Evolutionary conservation across 306 rosid species (phyloP), one percentile per base, ranked within the genome.

Genomic region (Lagenaria siceraria): DNA sequence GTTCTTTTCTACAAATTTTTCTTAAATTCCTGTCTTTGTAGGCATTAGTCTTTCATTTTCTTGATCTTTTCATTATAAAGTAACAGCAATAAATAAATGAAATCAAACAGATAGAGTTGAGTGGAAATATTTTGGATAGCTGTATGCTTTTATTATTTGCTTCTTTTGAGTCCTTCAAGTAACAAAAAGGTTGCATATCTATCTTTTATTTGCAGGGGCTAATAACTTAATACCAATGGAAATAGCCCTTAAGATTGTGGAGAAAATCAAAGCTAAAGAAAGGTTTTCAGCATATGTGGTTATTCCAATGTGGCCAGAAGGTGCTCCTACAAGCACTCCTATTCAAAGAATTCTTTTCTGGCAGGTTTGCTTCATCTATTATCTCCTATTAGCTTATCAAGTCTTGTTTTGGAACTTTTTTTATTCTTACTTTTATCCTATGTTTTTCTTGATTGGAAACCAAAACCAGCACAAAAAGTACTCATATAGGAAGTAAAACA

Each of bases 281-380:
- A 86, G 98, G 75, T 93, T 93, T 70, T 64, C 83, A 21, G 93
- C 76, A 12, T 93, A 93, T 14, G 84, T 93, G 58, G 85, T 90
- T 19, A 83, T 93, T 78, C 98, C 97, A 21, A 93, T 93, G 98
- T 93, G 96, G 93, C 98, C 98, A 33, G 97, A 93, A 85, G 98
- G 98, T 78, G 86, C 76, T 56, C 98, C 98, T 42, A 85, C 92
- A 48, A 83, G 96, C 81, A 77, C 60, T 63, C 27, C 93, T 52
- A 82, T 81, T 80, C 95, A 93, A 76, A 62, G 93, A 73, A 93
- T 93, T 83, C 96, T 93, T 76, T 90, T 82, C 83, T 93, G 98
- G 98, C 98, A 92, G 95, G 96, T 89, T 81, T 42, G 63, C 13
- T 78, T 64, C 74, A 62, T 19, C 42, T 35, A 4, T 43, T 22